Evolutionary conservation across 2,329 filamentous ascomycete genomes (phyloP), one percentile per base, ranked within the genome.

Genomic region (Teratosphaeria epicoccoides): DNA sequence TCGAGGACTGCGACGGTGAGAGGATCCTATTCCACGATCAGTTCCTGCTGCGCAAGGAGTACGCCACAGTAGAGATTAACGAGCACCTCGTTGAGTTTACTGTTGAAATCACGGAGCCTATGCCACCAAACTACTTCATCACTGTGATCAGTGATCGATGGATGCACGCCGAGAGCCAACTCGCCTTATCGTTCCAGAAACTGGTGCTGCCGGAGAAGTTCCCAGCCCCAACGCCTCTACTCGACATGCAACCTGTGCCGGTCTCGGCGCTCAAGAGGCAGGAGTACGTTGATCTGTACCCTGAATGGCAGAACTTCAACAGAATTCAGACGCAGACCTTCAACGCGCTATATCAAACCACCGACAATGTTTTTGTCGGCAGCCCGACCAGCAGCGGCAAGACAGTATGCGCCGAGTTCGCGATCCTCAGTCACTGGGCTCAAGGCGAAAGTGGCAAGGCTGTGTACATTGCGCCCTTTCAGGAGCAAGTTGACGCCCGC

Each of bases 121-220:
- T 97, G 87, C 93, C 93, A 12, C 93, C 94, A 0, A 95, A 98
- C 69, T 98, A 98, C 73, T 98, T 98, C 71, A 88, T 98, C 62
- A 93, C 89, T 0, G 81, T 98, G 37, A 73, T 96, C 20, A 97
- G 91, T 3, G 93, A 98, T 68, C 80, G 93, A 60, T 98, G 93
- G 93, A 96, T 98, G 88, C 88, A 95, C 66, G 88, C 91, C 0
- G 90, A 98, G 72, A 95, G 90, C 1, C 89, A 90, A 66, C 75
- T 98, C 50, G 85, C 91, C 0, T 85, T 98, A 1, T 91, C 90
- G 0, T 97, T 98, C 73, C 87, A 95, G 67, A 96, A 96, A 68
- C 77, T 98, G 24, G 86, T 95, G 43, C 77, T 98, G 4, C 93
- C 93, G 0, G 91, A 96, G 68, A 93, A 93, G 64, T 98, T 98